phyloP scores from a whole-genome alignment of 352 stramenopile species.

The Salisapilia sapeloensis region DNA sequence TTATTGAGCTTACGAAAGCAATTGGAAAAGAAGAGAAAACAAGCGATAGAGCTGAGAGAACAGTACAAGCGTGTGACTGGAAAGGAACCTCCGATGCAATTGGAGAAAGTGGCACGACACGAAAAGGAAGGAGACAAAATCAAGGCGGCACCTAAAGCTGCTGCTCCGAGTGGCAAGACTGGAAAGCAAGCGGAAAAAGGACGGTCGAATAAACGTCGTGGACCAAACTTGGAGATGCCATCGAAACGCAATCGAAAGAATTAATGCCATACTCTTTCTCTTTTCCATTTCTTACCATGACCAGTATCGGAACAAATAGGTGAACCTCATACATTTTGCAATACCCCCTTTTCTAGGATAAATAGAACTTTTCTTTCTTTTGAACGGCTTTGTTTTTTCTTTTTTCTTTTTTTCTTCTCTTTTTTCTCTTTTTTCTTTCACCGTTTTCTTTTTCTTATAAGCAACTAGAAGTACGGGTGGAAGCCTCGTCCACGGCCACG shows the following conservation, averaged over 20 bases:
- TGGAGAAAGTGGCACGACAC: not conserved
- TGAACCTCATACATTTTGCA: too few relatives aligned
- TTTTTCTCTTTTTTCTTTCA: constrained; percentile 4
- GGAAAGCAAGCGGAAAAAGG: constrained; percentile 39
- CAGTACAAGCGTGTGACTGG: constrained; percentile 38
- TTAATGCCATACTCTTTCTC: not conserved
- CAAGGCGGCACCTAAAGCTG: constrained; percentile 1
- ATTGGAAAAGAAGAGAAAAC: constrained; percentile 32
- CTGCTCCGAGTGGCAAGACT: constrained; percentile 14
- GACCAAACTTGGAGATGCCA: constrained; percentile 9
- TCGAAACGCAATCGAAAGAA: constrained; percentile 46
- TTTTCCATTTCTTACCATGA: too few relatives aligned
- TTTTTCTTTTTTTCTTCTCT: constrained; percentile 7
- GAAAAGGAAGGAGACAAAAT: not conserved
- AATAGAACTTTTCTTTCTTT: constrained; percentile 8
- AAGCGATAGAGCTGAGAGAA: constrained; percentile 24
- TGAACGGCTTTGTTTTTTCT: constrained; percentile 14
- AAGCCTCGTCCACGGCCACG: constrained; percentile 52
- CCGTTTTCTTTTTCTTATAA: constrained; percentile 4
- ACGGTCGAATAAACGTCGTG: constrained; percentile 20
- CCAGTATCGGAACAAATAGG: too few relatives aligned
- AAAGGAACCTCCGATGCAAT: constrained; percentile 9
- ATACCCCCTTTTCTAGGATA: not conserved
- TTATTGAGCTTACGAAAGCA: constrained; percentile 42
- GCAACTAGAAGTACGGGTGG: constrained; percentile 42